These are phyloP conservation scores for Aspergillus uvarum DNA, from an alignment of 2,329 filamentous ascomycete genomes.

Conservation along the genomic window DNA sequence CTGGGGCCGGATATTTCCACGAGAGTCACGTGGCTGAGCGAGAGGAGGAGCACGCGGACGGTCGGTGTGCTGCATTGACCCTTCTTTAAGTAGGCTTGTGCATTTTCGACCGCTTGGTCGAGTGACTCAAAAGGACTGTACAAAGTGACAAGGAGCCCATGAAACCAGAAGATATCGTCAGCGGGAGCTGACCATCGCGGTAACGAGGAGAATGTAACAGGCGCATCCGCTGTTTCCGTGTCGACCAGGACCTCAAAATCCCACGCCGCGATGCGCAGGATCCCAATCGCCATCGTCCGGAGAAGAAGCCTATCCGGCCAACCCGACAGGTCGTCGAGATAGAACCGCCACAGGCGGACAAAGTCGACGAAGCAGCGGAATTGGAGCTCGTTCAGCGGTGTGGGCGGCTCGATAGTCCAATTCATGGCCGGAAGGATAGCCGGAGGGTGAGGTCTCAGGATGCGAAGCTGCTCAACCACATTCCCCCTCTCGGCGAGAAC, in stretches of 20 bases:
- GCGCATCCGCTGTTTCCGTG: conserved; percentile 10
- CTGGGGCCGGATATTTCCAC: background rate
- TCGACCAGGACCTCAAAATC: conserved; percentile 20
- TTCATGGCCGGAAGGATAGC: too few relatives aligned
- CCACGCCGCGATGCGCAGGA: conserved; percentile 24
- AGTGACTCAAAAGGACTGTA: background rate
- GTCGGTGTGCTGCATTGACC: background rate
- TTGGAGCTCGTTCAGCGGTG: conserved; percentile 12
- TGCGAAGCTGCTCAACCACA: too few relatives aligned
- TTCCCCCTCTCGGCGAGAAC: too few relatives aligned
- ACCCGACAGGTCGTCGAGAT: background rate
- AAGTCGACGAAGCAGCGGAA: conserved; percentile 10
- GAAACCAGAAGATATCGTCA: conserved; percentile 19
- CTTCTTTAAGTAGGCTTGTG: background rate
- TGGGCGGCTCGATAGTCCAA: background rate
- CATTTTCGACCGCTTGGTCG: too few relatives aligned
- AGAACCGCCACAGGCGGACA: conserved; percentile 7
- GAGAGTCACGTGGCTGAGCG: background rate
- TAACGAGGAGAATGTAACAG: background rate
- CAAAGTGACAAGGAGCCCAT: conserved; percentile 15
- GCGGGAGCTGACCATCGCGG: conserved; percentile 12
- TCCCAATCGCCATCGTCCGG: conserved; percentile 15
- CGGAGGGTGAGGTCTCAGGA: too few relatives aligned
- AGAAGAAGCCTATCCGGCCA: background rate
- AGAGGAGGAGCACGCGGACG: conserved; percentile 5